phyloP scores from a whole-genome alignment of 306 rosid genomes.

The Cucurbita argyrosperma region DNA sequence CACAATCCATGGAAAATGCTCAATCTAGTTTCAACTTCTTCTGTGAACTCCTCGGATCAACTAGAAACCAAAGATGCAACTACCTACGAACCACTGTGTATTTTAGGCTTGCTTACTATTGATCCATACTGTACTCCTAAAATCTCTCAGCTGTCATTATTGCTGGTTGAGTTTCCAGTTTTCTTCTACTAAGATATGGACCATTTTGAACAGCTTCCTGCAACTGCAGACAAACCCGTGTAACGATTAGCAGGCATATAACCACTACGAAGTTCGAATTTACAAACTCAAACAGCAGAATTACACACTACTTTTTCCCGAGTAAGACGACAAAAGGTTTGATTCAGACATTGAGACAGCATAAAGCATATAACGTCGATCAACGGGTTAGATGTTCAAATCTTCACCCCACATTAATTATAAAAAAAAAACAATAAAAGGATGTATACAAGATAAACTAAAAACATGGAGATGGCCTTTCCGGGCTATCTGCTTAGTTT shows the following conservation, averaged over 20 bases:
- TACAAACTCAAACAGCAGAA: neutral
- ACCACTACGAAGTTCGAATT: neutral
- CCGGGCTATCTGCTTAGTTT: neutral
- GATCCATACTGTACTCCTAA: conserved; percentile 6
- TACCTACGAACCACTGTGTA: neutral
- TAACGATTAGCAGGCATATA: neutral
- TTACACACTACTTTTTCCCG: neutral
- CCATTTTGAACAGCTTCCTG: conserved; percentile 58
- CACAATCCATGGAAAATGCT: neutral
- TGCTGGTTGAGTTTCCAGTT: conserved; percentile 55
- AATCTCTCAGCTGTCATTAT: conserved; percentile 78
- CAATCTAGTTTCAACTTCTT: neutral
- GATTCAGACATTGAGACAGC: neutral
- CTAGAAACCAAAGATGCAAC: neutral
- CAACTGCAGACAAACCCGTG: conserved; percentile 33
- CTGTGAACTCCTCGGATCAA: neutral
- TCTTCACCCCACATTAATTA: too few species aligned
- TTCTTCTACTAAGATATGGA: conserved; percentile 49
- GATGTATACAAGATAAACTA: neutral
- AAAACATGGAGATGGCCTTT: neutral
- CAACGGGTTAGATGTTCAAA: too few species aligned
- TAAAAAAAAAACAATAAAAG: neutral
- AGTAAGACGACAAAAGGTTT: neutral
- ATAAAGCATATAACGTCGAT: too few species aligned
- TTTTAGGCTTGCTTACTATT: neutral